These are phyloP conservation scores for Calonectria fujianensis DNA, from an alignment of 2,329 filamentous ascomycete genomes.

Conservation along the genomic window DNA sequence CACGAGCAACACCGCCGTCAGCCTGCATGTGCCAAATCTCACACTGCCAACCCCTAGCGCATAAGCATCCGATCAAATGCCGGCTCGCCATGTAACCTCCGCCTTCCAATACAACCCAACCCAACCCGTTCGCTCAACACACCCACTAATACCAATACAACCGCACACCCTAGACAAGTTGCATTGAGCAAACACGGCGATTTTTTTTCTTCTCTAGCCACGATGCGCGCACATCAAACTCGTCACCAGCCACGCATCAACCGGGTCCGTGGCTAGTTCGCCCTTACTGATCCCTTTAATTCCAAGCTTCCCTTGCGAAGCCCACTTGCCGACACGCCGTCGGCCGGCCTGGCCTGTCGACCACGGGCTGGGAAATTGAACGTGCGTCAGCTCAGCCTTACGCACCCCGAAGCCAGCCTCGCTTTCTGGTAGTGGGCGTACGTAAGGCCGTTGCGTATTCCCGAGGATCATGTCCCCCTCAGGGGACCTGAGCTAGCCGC, in stretches of 20 bases:
- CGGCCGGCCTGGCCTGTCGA: neutral
- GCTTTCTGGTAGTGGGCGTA: slow-evolving; percentile 27
- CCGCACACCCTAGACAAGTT: neutral
- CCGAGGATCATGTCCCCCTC: neutral
- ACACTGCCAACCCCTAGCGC: neutral
- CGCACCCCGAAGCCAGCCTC: slow-evolving; percentile 7
- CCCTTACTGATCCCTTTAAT: neutral
- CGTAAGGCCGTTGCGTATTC: slow-evolving; percentile 35
- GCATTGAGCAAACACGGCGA: neutral
- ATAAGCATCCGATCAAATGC: slow-evolving; percentile 2
- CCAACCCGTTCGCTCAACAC: neutral
- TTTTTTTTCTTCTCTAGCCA: neutral
- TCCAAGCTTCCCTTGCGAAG: neutral
- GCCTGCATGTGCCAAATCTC: slow-evolving; percentile 8
- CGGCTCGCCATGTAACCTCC: slow-evolving; percentile 21
- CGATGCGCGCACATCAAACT: neutral
- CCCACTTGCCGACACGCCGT: neutral
- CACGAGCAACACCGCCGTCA: neutral
- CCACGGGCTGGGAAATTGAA: neutral
- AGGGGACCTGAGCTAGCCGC: neutral
- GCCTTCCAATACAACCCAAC: neutral
- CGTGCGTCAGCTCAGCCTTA: slow-evolving; percentile 40
- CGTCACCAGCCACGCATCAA: slow-evolving; percentile 1
- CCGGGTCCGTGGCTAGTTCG: neutral
- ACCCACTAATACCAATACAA: neutral